Base-by-base conservation (phyloP, 805 yeast species). In the Hemisphaericaspora nanyangensis region DNA sequence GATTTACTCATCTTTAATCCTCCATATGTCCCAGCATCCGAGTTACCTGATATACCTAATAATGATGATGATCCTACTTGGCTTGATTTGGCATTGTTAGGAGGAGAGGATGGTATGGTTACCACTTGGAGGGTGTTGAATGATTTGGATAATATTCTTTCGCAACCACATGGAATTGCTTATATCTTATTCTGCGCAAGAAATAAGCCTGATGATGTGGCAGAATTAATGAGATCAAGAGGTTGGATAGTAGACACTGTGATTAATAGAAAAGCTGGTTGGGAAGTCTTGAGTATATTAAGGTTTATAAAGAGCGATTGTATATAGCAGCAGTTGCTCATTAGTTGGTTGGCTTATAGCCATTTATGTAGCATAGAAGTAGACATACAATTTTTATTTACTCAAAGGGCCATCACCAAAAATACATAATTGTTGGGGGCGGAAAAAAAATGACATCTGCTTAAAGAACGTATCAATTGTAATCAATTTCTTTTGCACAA, bases 21-120 rank as follows among this genome's bases (percentile, higher is more conserved):
- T 0, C 99, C 99, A 0, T 93, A 93, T 55, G 99, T 93, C 1
- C 99, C 99, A 0, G 86, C 91, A 1, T 89, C 80, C 42, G 54
- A 52, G 0, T 84, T 87, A 0, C 97, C 98, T 0, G 53, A 46
- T 0, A 48, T 75, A 1, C 93, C 93, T 0, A 43, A 42, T 1
- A 31, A 51, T 3, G 42, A 35, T 6, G 75, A 70, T 7, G 80
- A 76, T 15, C 70, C 72, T 22, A 66, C 68, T 12, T 89, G 97
- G 96, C 68, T 93, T 0, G 96, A 91, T 55, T 61, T 91, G 40
- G 99, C 99, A 0, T 70, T 93, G 17, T 71, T 83, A 19, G 99
- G 99, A 0, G 99, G 99, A 0, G 65, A 68, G 7, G 82, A 85
- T 50, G 99, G 99, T 0, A 91, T 93, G 98, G 79, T 71, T 17